These are phyloP conservation scores for Pythium scleroteichum DNA, from an alignment of 352 stramenopile genomes.

Conservation along the genomic window DNA sequence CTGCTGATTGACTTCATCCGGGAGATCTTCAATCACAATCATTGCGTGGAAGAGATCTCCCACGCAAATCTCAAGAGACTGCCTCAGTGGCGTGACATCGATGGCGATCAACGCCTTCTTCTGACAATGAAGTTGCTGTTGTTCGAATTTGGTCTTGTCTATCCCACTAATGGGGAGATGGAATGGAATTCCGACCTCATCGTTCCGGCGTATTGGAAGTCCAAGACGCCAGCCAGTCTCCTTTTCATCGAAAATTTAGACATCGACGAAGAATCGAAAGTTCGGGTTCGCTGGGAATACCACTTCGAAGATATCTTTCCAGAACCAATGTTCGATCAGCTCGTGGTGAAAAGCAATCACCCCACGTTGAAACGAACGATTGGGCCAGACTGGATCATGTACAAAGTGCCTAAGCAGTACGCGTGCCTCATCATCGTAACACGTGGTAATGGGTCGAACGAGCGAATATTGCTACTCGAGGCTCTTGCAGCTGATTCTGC, in stretches of 20 bases:
- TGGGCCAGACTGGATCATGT: background rate
- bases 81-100: no score
- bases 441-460: no score
- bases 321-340: background rate
- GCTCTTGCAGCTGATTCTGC: no score
- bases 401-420: background rate
- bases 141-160: constrained; percentile 11
- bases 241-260: no score
- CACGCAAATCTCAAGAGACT: constrained; percentile 19
- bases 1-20: constrained; percentile 21
- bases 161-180: constrained; percentile 7
- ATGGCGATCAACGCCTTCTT: no score
- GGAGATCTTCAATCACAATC: constrained; percentile 11
- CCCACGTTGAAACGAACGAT: background rate
- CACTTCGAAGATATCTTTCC: constrained; percentile 11
- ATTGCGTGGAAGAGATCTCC: background rate
- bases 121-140: no score
- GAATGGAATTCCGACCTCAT: constrained; percentile 21
- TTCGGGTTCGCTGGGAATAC: no score
- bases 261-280: no score
- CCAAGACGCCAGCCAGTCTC: background rate
- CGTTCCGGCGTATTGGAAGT: constrained; percentile 4
- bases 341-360: no score
- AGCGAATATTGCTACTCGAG: no score
- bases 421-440: background rate